Conservation (phyloP, 2,329 filamentous ascomycete species). For the Tricladium varicosporioides region DNA sequence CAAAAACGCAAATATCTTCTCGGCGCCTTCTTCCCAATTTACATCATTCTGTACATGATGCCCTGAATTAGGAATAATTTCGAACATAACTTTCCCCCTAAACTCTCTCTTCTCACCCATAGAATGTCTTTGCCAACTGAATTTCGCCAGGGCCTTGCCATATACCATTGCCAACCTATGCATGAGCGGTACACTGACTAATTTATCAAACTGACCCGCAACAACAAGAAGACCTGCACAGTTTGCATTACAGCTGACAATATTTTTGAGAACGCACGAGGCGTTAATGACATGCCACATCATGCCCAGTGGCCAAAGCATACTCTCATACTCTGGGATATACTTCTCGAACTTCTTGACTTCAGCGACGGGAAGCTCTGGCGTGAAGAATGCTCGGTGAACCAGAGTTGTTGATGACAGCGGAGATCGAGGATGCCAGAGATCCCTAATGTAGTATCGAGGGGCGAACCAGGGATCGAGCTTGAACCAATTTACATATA, state of each 20-base stretch:
- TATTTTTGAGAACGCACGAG: constrained; percentile 31
- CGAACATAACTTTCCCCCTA: constrained; percentile 29
- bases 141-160: constrained; percentile 21
- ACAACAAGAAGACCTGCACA: constrained; percentile 24
- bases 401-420: constrained; percentile 39
- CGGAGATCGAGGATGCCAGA: constrained; percentile 38
- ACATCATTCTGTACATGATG: constrained; percentile 43
- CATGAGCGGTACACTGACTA: constrained; percentile 27
- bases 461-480: constrained; percentile 40
- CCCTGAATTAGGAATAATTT: constrained; percentile 34
- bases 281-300: constrained; percentile 37
- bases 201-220: constrained; percentile 28
- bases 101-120: constrained; percentile 2
- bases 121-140: constrained; percentile 8
- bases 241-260: constrained; percentile 14
- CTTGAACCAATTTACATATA: constrained; percentile 35
- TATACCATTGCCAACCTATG: constrained; percentile 33
- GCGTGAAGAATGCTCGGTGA: constrained; percentile 41
- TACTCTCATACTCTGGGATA: constrained; percentile 41
- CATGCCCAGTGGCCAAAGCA: constrained; percentile 41
- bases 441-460: constrained; percentile 33
- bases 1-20: constrained; percentile 31
- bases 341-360: constrained; percentile 36
- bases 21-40: constrained; percentile 37
- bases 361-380: constrained; percentile 29